phyloP scores from a whole-genome alignment of 2,329 filamentous ascomycete species.

The Huntiella decipiens region DNA sequence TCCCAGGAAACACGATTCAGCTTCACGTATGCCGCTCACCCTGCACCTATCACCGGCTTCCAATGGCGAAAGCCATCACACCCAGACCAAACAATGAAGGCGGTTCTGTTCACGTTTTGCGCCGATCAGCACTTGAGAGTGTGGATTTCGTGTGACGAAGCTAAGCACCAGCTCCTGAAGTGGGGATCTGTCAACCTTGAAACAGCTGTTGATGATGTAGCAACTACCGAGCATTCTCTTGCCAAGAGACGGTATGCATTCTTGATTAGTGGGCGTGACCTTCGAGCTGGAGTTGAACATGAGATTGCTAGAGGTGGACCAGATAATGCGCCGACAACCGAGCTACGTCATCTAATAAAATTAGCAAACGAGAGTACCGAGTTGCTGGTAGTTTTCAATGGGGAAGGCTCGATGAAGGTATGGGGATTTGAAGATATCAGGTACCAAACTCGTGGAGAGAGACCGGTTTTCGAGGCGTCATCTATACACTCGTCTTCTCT shows the following conservation, averaged over 20 bases:
- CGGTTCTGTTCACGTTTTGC: conserved; percentile 80
- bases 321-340: conserved; percentile 13
- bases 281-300: conserved; percentile 56
- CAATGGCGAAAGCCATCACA: conserved; percentile 72
- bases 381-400: conserved; percentile 70
- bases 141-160: conserved; percentile 59
- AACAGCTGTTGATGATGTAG: conserved; percentile 40
- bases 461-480: neutral
- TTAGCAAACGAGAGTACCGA: conserved; percentile 74
- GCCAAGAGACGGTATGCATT: conserved; percentile 43
- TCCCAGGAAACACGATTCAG: conserved; percentile 73
- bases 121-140: conserved; percentile 62
- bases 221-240: conserved; percentile 14
- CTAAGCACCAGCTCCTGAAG: conserved; percentile 50
- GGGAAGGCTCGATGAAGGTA: conserved; percentile 68
- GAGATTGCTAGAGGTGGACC: conserved; percentile 37
- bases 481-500: conserved; percentile 31
- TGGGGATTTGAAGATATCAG: conserved; percentile 84
- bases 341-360: conserved; percentile 67
- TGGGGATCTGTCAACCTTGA: conserved; percentile 67
- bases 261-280: conserved; percentile 65
- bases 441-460: conserved; percentile 31
- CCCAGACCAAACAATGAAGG: conserved; percentile 59
- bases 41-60: conserved; percentile 56
- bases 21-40: conserved; percentile 76